Percentiles rank a stretch among this genome's conserved stretches.
phyloP scores from a whole-genome alignment of 2,329 filamentous ascomycete species.

The Pseudogymnoascus pannorum region DNA sequence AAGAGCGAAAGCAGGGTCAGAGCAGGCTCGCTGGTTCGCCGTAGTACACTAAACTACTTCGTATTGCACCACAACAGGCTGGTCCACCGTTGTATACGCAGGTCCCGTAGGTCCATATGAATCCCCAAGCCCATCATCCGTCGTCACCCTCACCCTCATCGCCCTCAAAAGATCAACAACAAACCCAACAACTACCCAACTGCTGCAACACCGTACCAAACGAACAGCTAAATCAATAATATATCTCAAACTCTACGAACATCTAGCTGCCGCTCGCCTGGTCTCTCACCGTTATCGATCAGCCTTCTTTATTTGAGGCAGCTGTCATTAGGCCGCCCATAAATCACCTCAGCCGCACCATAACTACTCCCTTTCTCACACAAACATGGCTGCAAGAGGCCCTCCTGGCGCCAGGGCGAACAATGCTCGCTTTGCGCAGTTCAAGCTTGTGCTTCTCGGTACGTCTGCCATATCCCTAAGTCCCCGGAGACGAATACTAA shows the following conservation, averaged over 20 bases:
- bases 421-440: constrained; percentile 92
- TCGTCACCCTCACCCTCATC: background rate
- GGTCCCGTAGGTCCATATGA: background rate
- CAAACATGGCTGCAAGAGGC: constrained; percentile 73
- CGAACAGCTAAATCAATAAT: background rate
- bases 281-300: background rate
- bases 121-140: constrained; percentile 3
- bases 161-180: constrained; percentile 6
- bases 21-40: background rate
- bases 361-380: background rate
- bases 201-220: background rate
- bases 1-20: background rate
- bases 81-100: background rate
- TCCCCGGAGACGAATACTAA: constrained; percentile 30
- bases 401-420: constrained; percentile 53
- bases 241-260: background rate
- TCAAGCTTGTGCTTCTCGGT: constrained; percentile 97
- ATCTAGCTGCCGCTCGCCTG: background rate
- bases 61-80: background rate
- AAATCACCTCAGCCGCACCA: background rate
- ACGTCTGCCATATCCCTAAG: constrained; percentile 31
- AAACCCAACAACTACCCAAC: constrained; percentile 5
- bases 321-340: background rate
- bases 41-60: background rate
- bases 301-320: constrained; percentile 1